Evolutionary conservation across 2,329 filamentous ascomycete genomes (phyloP), one percentile per base, ranked within the genome.

Genomic region (Aspergillus neoniger): DNA sequence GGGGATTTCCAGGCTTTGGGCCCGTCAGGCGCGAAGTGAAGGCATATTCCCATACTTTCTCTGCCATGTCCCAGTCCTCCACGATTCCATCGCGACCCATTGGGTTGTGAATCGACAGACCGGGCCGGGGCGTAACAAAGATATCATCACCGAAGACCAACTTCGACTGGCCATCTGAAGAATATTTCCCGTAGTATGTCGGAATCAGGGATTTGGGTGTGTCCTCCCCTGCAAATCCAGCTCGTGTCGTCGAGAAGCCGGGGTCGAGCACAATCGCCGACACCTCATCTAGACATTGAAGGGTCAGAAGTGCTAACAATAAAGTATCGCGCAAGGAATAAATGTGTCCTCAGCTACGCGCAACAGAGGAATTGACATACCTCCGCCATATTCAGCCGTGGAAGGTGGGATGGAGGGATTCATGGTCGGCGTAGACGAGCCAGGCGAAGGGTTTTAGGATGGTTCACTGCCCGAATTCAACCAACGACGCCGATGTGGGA

Each of bases 201-300:
- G 94, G 93, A 60, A 96, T 85, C 59, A 98, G 88, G 30, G 91
- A 92, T 81, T 98, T 98, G 69, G 95, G 95, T 0, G 92, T 90
- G 79, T 99, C 95, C 85, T 99, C 96, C 73, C 96, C 95, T 12
- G 96, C 96, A 73, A 98, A 99, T 60, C 95, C 95, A 62, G 93
- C 95, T 78, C 96, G 92, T 43, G 91, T 93, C 68, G 88, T 89
- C 73, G 91, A 91, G 80, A 92, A 97, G 63, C 96, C 95, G 3
- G 95, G 91, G 74, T 99, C 95, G 73, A 99, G 91, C 39, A 99
- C 91, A 69, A 99, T 90, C 55, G 96, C 96, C 38, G 93, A 96
- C 66, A 99, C 93, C 82, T 99, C 95, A 82, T 99, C 95, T 96
- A 50, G n/a, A 32, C 47, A 10, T 50, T 5, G 10, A 5, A 25